A percentile compares a stretch with the other conserved stretches of the same genome.
These are phyloP conservation scores for Tetrapisispora fleetii DNA, from an alignment of 805 yeast species.

Conservation along the genomic window DNA sequence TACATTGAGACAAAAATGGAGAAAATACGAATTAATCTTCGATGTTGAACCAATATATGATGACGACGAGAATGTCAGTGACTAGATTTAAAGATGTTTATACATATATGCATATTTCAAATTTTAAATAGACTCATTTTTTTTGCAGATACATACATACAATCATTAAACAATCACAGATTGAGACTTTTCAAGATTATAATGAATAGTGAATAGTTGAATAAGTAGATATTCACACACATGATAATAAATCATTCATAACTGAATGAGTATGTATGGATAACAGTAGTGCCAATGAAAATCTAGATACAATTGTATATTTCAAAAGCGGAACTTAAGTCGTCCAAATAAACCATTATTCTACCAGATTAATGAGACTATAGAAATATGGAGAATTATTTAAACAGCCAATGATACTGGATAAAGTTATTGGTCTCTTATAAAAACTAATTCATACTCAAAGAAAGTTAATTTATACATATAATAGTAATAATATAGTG, in stretches of 20 bases:
- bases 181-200: too few relatives aligned
- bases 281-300: conserved; percentile 21
- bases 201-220: too few relatives aligned
- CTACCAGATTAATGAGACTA: conserved; percentile 27
- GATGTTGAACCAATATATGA: conserved; percentile 27
- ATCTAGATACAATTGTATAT: conserved; percentile 2
- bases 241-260: not conserved
- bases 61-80: conserved; percentile 27
- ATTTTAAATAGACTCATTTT: not conserved
- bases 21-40: conserved; percentile 28
- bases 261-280: conserved; percentile 11
- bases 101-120: not conserved
- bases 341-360: conserved; percentile 10
- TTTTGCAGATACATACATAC: not conserved
- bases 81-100: conserved; percentile 8
- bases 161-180: too few relatives aligned
- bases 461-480: not conserved
- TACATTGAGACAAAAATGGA: conserved; percentile 28
- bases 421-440: conserved; percentile 5
- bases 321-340: conserved; percentile 22
- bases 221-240: not conserved
- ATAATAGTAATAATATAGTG: too few relatives aligned
- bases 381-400: conserved; percentile 14
- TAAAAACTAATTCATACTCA: not conserved
- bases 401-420: conserved; percentile 25